These are phyloP conservation scores for Ganoderma lingzhi DNA, from an alignment of 1,284 basidiomycete species.

Conservation along the genomic window DNA sequence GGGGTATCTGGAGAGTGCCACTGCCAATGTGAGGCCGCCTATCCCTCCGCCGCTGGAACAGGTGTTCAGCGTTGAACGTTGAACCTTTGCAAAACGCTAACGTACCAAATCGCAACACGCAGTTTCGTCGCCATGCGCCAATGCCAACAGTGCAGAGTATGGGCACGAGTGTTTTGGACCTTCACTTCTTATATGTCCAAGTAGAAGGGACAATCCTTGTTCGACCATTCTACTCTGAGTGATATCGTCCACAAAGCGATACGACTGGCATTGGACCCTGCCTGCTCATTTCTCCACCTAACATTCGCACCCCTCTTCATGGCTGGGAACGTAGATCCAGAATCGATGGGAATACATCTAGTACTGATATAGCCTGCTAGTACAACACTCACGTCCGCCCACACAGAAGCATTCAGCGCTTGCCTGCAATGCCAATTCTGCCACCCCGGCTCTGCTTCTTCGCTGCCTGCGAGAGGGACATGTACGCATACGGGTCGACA, in stretches of 20 bases:
- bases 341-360: slow-evolving; percentile 8
- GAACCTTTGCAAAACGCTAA: not conserved
- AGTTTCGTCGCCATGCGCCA: slow-evolving; percentile 27
- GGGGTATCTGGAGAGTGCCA: slow-evolving; percentile 47
- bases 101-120: slow-evolving; percentile 40
- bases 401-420: slow-evolving; percentile 34
- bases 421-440: slow-evolving; percentile 45
- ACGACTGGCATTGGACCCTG: not conserved
- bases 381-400: not conserved
- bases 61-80: not conserved
- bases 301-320: slow-evolving; percentile 4
- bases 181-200: too few species aligned
- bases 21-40: slow-evolving; percentile 54
- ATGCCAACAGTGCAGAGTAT: not conserved
- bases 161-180: not conserved
- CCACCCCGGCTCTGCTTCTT: slow-evolving; percentile 56
- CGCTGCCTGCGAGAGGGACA: slow-evolving; percentile 85
- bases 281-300: not conserved
- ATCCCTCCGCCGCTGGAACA: slow-evolving; percentile 55
- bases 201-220: not conserved
- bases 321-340: not conserved
- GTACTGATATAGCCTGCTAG: slow-evolving; percentile 2
- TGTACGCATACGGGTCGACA: slow-evolving; percentile 93
- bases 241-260: not conserved
- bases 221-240: not conserved